Evolutionary conservation across 2,329 filamentous ascomycete species (phyloP).

Genomic region (Teratosphaeriaceae sp.): DNA sequence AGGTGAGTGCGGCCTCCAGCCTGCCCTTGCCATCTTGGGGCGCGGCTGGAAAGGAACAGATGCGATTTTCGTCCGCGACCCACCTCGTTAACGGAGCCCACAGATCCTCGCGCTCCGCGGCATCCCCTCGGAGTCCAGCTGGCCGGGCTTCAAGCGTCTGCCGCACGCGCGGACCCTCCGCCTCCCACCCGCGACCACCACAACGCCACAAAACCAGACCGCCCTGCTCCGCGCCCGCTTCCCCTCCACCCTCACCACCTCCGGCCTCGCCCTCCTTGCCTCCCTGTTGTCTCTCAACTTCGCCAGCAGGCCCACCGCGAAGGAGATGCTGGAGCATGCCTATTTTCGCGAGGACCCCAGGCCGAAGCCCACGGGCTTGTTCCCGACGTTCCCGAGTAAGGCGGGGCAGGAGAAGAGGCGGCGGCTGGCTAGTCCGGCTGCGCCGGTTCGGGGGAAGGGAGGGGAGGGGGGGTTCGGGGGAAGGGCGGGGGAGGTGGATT

Average conservation of each 20-base stretch:
- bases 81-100: slow-evolving; percentile 16
- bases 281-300: slow-evolving; percentile 71
- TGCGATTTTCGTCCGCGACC: slow-evolving; percentile 10
- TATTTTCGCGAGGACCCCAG: slow-evolving; percentile 89
- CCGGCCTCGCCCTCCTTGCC: slow-evolving; percentile 64
- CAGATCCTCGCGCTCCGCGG: slow-evolving; percentile 84
- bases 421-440: slow-evolving; percentile 68
- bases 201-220: slow-evolving; percentile 34
- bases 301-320: slow-evolving; percentile 59
- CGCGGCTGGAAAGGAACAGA: slow-evolving; percentile 24
- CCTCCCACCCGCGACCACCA: slow-evolving; percentile 42
- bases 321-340: slow-evolving; percentile 66
- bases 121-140: slow-evolving; percentile 71
- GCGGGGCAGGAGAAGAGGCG: slow-evolving; percentile 82
- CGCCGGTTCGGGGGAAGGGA: slow-evolving; percentile 74
- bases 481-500: slow-evolving; percentile 42
- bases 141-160: slow-evolving; percentile 80
- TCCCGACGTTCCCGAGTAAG: slow-evolving; percentile 94
- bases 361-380: slow-evolving; percentile 85
- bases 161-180: slow-evolving; percentile 82
- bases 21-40: too few relatives aligned
- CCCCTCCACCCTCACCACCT: slow-evolving; percentile 69
- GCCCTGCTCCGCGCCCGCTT: slow-evolving; percentile 67
- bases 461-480: too few relatives aligned
- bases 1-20: slow-evolving; percentile 36